Conservation (phyloP, 169 alveolate species). For the Plasmodium knowlesi region DNA sequence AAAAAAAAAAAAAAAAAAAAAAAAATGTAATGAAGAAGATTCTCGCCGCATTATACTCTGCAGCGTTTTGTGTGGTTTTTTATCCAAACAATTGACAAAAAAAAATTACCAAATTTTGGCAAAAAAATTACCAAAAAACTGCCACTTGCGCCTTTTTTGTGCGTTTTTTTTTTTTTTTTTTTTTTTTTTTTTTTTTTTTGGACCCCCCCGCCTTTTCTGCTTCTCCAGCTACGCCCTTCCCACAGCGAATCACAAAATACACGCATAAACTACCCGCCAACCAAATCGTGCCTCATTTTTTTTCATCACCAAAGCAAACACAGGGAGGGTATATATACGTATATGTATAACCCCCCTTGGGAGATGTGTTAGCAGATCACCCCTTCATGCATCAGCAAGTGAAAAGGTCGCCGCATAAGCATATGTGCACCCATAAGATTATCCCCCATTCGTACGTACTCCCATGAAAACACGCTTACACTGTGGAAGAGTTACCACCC, state of each 20-base stretch:
- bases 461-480: background rate
- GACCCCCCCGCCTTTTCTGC: background rate
- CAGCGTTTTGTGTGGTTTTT: background rate
- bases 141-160: background rate
- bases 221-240: background rate
- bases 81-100: background rate
- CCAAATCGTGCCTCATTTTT: background rate
- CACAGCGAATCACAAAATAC: background rate
- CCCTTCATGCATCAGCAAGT: background rate
- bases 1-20: too few relatives aligned
- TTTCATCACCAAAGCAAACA: background rate
- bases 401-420: background rate
- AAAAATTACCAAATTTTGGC: background rate
- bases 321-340: background rate
- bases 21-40: background rate
- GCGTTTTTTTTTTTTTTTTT: background rate
- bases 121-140: background rate
- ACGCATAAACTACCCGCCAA: background rate
- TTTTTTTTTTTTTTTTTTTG: background rate
- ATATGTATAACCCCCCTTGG: conserved; percentile 3
- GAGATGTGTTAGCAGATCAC: background rate
- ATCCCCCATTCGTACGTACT: background rate
- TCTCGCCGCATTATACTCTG: background rate
- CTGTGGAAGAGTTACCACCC: background rate
- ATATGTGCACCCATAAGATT: background rate